These are phyloP conservation scores for Prunus dulcis DNA, from an alignment of 306 rosid genomes.

Conservation along the genomic window DNA sequence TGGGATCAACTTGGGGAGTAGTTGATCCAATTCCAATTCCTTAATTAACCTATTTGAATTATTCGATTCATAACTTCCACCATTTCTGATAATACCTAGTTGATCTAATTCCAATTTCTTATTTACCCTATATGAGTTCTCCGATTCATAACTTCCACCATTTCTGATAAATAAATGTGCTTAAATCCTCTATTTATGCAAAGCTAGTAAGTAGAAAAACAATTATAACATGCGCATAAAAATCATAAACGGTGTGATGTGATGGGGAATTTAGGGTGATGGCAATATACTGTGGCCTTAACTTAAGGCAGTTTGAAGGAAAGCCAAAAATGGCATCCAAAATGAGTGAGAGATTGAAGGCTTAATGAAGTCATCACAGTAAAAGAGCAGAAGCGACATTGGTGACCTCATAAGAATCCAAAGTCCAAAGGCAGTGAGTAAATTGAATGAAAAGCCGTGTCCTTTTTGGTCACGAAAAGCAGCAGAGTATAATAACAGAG, in stretches of 20 bases:
- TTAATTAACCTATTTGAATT: too few relatives aligned
- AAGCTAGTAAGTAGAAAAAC: too few relatives aligned
- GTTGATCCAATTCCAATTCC: too few relatives aligned
- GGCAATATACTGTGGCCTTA: not conserved
- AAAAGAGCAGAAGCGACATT: not conserved
- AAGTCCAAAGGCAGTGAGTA: conserved; percentile 33
- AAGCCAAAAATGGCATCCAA: not conserved
- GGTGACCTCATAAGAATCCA: not conserved
- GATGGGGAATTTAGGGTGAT: not conserved
- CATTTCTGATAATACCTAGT: too few relatives aligned
- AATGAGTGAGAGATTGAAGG: not conserved
- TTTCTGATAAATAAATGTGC: too few relatives aligned
- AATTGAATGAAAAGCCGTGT: conserved; percentile 11
- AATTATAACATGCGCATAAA: not conserved
- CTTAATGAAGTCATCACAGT: not conserved
- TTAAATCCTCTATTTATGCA: too few relatives aligned
- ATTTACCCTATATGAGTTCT: too few relatives aligned
- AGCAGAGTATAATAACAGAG: not conserved
- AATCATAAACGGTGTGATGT: not conserved
- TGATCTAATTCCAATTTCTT: too few relatives aligned
- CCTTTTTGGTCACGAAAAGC: conserved; percentile 19
- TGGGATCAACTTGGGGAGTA: too few relatives aligned
- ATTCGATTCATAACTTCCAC: too few relatives aligned
- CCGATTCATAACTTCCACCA: too few relatives aligned
- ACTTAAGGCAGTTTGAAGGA: not conserved